Conservation (phyloP, 2,329 filamentous ascomycete genomes). For the Sclerotinia subarctica region DNA sequence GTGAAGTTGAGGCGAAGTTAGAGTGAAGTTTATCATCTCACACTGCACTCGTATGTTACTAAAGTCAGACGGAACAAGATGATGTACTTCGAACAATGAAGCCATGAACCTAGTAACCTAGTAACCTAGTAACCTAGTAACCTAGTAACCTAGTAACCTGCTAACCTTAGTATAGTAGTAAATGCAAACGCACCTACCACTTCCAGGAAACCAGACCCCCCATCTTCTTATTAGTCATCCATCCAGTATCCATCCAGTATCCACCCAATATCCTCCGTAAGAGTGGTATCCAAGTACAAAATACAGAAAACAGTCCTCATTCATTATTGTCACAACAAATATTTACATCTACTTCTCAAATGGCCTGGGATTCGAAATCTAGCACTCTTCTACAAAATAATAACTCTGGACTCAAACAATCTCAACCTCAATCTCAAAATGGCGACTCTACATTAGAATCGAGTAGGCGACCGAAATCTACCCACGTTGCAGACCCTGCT, state of each 20-base stretch:
- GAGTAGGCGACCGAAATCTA: slow-evolving; percentile 42
- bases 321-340: neutral
- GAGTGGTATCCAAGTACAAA: neutral
- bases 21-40: no score
- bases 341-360: slow-evolving; percentile 1
- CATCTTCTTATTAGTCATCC: neutral
- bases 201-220: no score
- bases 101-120: no score
- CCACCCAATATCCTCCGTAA: no score
- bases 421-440: slow-evolving; percentile 15
- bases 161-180: neutral
- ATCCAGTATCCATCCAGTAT: neutral
- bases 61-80: neutral
- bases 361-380: slow-evolving; percentile 37
- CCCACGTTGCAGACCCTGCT: slow-evolving; percentile 67
- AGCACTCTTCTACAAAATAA: slow-evolving; percentile 32
- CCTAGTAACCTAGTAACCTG: no score
- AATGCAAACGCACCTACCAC: slow-evolving; percentile 1
- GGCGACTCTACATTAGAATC: slow-evolving; percentile 8
- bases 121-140: no score
- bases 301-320: neutral
- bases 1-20: neutral
- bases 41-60: no score
- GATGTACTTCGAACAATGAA: neutral
- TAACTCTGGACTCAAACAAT: slow-evolving; percentile 24